Evolutionary conservation across 805 yeast species (phyloP), one percentile per base, ranked within the genome.

Genomic region (Nematodospora valgi): DNA sequence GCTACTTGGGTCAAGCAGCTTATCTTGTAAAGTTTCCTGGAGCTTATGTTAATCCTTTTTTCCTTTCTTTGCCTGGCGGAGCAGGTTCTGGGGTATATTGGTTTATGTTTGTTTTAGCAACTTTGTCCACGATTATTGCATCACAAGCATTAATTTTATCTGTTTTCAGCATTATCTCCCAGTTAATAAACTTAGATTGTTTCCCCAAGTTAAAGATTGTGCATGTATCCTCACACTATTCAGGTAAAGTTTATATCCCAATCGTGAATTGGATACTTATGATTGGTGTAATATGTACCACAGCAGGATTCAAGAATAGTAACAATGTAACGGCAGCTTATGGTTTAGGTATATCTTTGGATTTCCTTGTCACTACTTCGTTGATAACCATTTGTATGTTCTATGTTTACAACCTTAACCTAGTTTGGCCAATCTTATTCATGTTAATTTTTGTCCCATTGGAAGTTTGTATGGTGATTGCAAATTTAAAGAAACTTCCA

Each of bases 1-100:
- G 70, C 17, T 78, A 78, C 46, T 58, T 77, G 41, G 83, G 84
- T 2, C 82, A 78, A 46, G 76, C 69, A 9, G 80, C 83, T 2
- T 72, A 60, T 45, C 48, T 74, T 35, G 47, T 63, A 4, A 34
- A 48, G 3, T 48, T 68, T 39, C 78, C 79, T 0, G 56, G 54
- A 3, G 56, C 52, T 4, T 46, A 59, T 23, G 32, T 65, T 2
- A 71, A 69, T 38, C 63, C 73, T 2, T 77, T 76, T 48, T 77
- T 63, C 46, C 46, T 54, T 14, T 65, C 78, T 0, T 58, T 76
- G 35, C 81, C 82, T 0, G 80, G 79, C 6, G 71, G 72, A 3
- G 43, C 59, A 15, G 60, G 60, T 12, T 54, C 64, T 5, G 63
- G 64, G 2, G 57, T 63, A 15, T 76, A 71, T 49, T 76, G 81